Evolutionary conservation across 768 basidiomycete species (phyloP), one percentile per base, ranked within the genome.

Genomic region (Tricholomella constricta): DNA sequence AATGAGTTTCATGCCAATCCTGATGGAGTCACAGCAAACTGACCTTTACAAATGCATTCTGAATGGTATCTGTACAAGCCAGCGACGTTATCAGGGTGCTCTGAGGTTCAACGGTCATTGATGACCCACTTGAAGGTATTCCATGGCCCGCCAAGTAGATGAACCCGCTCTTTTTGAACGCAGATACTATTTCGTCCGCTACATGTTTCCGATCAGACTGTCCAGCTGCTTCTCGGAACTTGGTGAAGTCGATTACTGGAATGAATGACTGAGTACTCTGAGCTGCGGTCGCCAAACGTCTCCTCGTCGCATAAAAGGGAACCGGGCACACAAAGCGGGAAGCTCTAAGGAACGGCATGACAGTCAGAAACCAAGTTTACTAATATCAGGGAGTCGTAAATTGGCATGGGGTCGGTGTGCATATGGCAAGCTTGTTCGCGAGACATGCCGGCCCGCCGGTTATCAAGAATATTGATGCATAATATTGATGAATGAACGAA

Each of bases 91-190:
- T 38, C 52, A 32, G 42, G 20, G 31, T 26, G 20, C 9, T 23
- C 54, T n/a, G 1, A 27, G n/a, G 23, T 7, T 8, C 0, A 27
- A 49, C 15, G 20, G 37, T 26, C 4, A 22, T 6, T 20, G 36
- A 36, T 38, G 34, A 64, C 68, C 29, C 44, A 78, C 78, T 59
- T 27, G 77, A 58, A 17, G 84, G 71, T 48, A 94, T 84, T 2
- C 90, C 89, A 69, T 93, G 89, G 35, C 83, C 81, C 20, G 75
- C 75, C 32, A 94, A 72, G 67, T 94, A 94, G 40, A 93, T 77
- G 62, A 94, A 94, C 0, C 91, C 89, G 51, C 85, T 85, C 50
- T 86, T 79, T 62, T 86, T 91, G 74, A 91, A 90, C 0, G 88
- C 92, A 34, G 78, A 77, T 31, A 89, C 89, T 31, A 94, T 79